phyloP scores from a whole-genome alignment of 805 yeast species.

The Candida ficus region DNA sequence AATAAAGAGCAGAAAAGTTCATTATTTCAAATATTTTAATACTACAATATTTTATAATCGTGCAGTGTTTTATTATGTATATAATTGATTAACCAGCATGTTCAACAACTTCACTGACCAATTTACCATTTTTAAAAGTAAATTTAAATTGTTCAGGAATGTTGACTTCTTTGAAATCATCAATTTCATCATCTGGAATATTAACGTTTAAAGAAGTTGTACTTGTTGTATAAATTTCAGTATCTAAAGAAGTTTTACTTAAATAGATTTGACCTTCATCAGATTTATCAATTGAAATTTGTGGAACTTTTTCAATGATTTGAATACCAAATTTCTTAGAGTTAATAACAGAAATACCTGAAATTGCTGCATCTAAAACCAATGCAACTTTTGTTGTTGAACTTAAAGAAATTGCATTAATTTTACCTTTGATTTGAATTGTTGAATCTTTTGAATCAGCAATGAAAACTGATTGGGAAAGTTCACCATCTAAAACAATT shows the following conservation, averaged over 20 bases:
- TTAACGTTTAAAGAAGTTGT: constrained; percentile 84
- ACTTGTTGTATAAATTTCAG: constrained; percentile 79
- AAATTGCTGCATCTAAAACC: constrained; percentile 76
- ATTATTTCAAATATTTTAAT: too few relatives aligned
- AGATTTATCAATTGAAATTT: constrained; percentile 82
- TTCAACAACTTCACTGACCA: constrained; percentile 70
- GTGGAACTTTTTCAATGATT: constrained; percentile 75
- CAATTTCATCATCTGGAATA: constrained; percentile 65
- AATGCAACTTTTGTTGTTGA: constrained; percentile 69
- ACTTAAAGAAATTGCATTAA: constrained; percentile 78
- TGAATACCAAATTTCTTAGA: constrained; percentile 79
- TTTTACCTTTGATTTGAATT: constrained; percentile 84
- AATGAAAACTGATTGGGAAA: constrained; percentile 84
- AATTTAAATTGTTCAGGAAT: constrained; percentile 92
- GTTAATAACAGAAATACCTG: constrained; percentile 86
- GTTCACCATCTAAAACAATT: constrained; percentile 68
- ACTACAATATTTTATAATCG: too few relatives aligned
- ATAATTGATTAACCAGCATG: constrained; percentile 59
- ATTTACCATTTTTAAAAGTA: constrained; percentile 53
- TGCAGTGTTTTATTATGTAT: too few relatives aligned
- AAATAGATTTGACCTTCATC: constrained; percentile 82
- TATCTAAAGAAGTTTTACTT: constrained; percentile 61
- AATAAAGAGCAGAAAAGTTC: too few relatives aligned
- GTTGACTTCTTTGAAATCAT: constrained; percentile 74
- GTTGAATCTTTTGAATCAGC: constrained; percentile 74